Evolutionary conservation across 306 rosid genomes (phyloP).

Genomic region (Prunus dulcis): DNA sequence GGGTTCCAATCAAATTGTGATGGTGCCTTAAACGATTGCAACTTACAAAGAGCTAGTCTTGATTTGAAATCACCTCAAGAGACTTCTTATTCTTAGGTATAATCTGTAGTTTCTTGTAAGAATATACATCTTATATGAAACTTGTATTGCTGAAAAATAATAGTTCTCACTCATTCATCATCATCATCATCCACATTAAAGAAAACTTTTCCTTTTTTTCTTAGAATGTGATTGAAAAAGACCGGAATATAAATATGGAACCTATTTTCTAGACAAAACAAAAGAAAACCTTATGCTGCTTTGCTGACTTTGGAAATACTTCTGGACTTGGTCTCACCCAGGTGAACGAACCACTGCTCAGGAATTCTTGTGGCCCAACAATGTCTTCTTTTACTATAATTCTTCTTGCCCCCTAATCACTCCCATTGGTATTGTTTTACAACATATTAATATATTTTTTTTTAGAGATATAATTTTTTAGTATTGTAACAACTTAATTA

Average conservation of each 20-base stretch:
- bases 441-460: not conserved
- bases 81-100: no score
- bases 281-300: conserved; percentile 1
- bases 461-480: not conserved
- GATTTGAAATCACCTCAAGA: no score
- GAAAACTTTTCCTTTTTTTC: not conserved
- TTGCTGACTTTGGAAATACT: not conserved
- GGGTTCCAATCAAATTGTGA: no score
- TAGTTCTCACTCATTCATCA: not conserved
- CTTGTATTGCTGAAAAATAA: not conserved
- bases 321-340: not conserved
- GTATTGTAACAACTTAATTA: not conserved
- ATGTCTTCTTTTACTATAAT: not conserved
- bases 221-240: conserved; percentile 15
- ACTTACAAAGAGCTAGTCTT: no score
- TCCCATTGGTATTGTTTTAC: not conserved
- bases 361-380: conserved; percentile 1
- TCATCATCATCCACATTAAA: not conserved
- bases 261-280: not conserved
- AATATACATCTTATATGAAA: not conserved
- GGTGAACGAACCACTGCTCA: not conserved
- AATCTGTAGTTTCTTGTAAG: not conserved
- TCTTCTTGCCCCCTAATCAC: not conserved
- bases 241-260: not conserved
- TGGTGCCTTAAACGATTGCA: no score